Evolutionary conservation across 202 grass and related monocot species (phyloP).

Genomic region (Brachypodium distachyon): DNA sequence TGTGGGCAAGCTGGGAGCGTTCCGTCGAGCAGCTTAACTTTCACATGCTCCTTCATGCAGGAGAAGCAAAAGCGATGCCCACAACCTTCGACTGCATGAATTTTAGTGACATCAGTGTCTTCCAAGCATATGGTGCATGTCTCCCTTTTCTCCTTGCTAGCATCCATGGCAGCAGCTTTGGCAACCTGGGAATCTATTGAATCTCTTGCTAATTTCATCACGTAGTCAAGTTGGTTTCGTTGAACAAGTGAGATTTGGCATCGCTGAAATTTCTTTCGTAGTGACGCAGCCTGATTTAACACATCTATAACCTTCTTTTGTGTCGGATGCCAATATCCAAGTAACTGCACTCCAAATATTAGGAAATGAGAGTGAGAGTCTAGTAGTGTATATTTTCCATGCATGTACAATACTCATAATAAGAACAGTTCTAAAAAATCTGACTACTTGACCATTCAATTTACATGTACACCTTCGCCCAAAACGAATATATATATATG

Average conservation of each 20-base stretch:
- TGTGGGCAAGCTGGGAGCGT: conserved; percentile 52
- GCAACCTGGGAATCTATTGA: conserved; percentile 35
- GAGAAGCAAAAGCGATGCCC: conserved; percentile 54
- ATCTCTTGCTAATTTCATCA: conserved; percentile 52
- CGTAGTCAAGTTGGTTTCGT: conserved; percentile 28
- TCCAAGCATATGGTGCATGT: conserved; percentile 69
- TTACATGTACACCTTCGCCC: neutral
- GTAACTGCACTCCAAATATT: conserved; percentile 26
- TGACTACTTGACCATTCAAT: neutral
- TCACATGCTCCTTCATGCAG: conserved; percentile 71
- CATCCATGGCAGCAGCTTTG: conserved; percentile 15
- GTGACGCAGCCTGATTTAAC: conserved; percentile 27
- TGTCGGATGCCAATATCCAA: conserved; percentile 32
- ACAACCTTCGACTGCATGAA: conserved; percentile 42
- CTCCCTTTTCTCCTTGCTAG: conserved; percentile 30
- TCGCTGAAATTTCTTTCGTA: conserved; percentile 37
- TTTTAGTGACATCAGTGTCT: conserved; percentile 41
- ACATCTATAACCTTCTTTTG: conserved; percentile 26
- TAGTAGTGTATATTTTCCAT: neutral
- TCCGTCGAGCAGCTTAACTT: conserved; percentile 57
- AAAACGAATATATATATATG: too few relatives aligned
- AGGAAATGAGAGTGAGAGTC: neutral
- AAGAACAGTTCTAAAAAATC: neutral
- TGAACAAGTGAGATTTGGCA: conserved; percentile 31
- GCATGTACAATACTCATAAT: neutral